These are phyloP conservation scores for Suaeda aralocaspica DNA, from an alignment of 148 eudicot species.

Conservation along the genomic window DNA sequence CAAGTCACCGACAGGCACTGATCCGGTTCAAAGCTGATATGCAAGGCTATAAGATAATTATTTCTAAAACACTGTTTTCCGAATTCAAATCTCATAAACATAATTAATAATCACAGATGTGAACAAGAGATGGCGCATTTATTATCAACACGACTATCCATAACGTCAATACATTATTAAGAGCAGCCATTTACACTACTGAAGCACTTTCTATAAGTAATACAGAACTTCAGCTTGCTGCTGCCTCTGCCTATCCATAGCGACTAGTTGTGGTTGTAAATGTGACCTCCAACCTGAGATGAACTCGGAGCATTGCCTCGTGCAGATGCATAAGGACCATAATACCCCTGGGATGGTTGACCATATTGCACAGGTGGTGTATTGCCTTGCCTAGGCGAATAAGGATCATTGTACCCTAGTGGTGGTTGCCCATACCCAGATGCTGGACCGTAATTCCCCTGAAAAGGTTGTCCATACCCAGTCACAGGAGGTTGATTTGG, in stretches of 20 bases:
- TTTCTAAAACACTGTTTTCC: no score
- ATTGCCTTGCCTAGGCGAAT: no score
- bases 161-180: background rate
- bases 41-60: no score
- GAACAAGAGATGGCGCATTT: background rate
- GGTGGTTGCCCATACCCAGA: background rate
- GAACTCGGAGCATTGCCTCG: background rate
- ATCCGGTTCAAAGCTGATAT: no score
- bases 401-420: background rate
- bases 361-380: background rate
- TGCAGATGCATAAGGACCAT: background rate
- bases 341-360: background rate
- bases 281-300: background rate
- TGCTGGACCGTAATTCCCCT: background rate
- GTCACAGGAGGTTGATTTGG: background rate
- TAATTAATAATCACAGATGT: no score
- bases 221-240: background rate
- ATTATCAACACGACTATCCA: background rate
- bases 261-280: background rate
- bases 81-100: no score
- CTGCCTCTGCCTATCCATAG: background rate
- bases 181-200: background rate
- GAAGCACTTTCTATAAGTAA: background rate
- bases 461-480: background rate
- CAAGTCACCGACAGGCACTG: no score